Conservation (phyloP, 2,329 filamentous ascomycete genomes). For the Aspergillus sp. region DNA sequence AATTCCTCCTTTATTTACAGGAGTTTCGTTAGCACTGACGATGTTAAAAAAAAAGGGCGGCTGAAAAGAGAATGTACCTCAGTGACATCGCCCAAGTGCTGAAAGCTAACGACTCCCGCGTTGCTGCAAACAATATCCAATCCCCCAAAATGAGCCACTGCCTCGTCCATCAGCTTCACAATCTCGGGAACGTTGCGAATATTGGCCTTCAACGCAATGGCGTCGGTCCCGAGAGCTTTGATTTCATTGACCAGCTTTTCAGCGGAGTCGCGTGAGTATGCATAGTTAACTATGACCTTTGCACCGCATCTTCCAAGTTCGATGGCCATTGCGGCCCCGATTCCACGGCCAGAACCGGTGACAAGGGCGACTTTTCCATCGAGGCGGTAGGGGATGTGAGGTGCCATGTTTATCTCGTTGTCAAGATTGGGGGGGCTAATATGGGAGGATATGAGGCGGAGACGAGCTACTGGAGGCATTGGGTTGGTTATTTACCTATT, state of each 20-base stretch:
- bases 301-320: conserved; percentile 42
- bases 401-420: background rate
- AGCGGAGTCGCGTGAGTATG: conserved; percentile 64
- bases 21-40: background rate
- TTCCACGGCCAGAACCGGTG: conserved; percentile 40
- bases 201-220: conserved; percentile 67
- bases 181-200: conserved; percentile 65
- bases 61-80: conserved; percentile 28
- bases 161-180: conserved; percentile 61
- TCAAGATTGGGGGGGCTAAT: background rate
- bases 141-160: conserved; percentile 63
- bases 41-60: background rate
- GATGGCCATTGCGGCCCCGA: conserved; percentile 43
- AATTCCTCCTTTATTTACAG: conserved; percentile 25
- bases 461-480: background rate
- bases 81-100: conserved; percentile 28
- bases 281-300: conserved; percentile 43
- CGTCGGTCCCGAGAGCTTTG: conserved; percentile 62
- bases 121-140: conserved; percentile 63
- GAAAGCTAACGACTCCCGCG: conserved; percentile 40
- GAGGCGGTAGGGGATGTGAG: conserved; percentile 13
- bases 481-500: background rate
- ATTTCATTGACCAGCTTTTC: conserved; percentile 66
- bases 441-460: background rate
- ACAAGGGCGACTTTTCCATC: conserved; percentile 40